Conservation (phyloP, 495 filamentous ascomycete genomes). For the Penicillium macrosclerotiorum region DNA sequence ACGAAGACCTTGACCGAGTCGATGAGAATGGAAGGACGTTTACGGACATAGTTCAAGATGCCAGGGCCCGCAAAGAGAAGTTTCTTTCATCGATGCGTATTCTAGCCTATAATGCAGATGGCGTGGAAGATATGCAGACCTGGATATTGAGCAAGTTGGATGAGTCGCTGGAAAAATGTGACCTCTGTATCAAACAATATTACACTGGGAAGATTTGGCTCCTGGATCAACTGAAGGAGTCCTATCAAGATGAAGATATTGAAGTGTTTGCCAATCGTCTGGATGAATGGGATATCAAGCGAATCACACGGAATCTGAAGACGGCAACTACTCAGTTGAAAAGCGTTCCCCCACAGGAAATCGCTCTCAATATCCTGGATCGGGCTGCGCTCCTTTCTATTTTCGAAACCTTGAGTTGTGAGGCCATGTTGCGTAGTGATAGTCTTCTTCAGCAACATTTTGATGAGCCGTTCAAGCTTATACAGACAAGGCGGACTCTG, state of each 20-base stretch:
- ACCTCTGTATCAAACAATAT: conserved; percentile 77
- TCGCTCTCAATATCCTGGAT: conserved; percentile 48
- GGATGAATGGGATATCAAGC: conserved; percentile 57
- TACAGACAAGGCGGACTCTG: conserved; percentile 69
- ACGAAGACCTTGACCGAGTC: conserved; percentile 44
- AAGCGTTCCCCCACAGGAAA: conserved; percentile 44
- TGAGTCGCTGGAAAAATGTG: conserved; percentile 63
- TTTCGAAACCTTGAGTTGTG: conserved; percentile 63
- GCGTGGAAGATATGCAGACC: conserved; percentile 55
- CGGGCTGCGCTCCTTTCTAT: conserved; percentile 54
- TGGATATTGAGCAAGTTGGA: conserved; percentile 57
- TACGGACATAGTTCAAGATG: conserved; percentile 42
- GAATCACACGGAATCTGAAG: conserved; percentile 58
- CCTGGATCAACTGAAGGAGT: conserved; percentile 56
- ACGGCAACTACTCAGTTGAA: conserved; percentile 47
- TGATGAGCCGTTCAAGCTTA: conserved; percentile 71
- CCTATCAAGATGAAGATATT: conserved; percentile 64
- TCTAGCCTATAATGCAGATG: conserved; percentile 62
- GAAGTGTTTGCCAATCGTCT: conserved; percentile 52
- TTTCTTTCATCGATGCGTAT: conserved; percentile 65
- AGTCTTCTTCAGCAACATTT: conserved; percentile 58
- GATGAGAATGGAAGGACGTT: conserved; percentile 31
- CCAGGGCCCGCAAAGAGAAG: conserved; percentile 53
- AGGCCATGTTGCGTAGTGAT: conserved; percentile 55
- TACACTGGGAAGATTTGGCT: conserved; percentile 68